A percentile compares a stretch with the other conserved stretches of the same genome.
Evolutionary conservation across 163 green algal genomes (phyloP).

Genomic region (Scenedesmus sp.): DNA sequence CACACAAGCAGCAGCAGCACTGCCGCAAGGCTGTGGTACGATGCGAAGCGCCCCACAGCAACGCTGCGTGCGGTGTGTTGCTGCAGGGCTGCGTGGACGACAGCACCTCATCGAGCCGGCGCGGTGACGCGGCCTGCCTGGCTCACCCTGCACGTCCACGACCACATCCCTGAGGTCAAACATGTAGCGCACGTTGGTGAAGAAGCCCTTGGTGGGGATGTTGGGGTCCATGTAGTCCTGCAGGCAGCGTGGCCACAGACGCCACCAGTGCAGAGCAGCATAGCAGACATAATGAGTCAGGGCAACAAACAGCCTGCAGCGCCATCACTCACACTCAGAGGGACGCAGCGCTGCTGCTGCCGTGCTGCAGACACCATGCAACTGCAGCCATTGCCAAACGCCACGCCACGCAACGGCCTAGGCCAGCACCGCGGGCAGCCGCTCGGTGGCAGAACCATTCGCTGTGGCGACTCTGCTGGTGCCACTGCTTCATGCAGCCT

Average conservation of each 20-base stretch:
- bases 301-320: too few species aligned
- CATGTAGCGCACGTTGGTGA: conserved; percentile 84
- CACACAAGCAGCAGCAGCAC: too few species aligned
- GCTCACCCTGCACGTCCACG: conserved; percentile 75
- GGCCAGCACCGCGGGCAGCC: too few species aligned
- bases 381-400: background rate
- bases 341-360: background rate
- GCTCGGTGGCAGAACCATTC: too few species aligned
- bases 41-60: background rate
- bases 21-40: background rate
- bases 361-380: background rate
- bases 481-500: background rate
- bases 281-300: too few species aligned
- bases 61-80: background rate
- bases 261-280: background rate
- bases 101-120: too few species aligned
- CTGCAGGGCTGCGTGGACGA: background rate
- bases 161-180: conserved; percentile 85
- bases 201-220: conserved; percentile 74
- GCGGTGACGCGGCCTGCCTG: too few species aligned
- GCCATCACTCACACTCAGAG: background rate
- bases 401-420: too few species aligned
- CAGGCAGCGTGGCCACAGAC: background rate
- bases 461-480: too few species aligned
- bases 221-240: conserved; percentile 87